Base-by-base conservation (phyloP, 352 stramenopile genomes). In the Phytophthora fragariae region DNA sequence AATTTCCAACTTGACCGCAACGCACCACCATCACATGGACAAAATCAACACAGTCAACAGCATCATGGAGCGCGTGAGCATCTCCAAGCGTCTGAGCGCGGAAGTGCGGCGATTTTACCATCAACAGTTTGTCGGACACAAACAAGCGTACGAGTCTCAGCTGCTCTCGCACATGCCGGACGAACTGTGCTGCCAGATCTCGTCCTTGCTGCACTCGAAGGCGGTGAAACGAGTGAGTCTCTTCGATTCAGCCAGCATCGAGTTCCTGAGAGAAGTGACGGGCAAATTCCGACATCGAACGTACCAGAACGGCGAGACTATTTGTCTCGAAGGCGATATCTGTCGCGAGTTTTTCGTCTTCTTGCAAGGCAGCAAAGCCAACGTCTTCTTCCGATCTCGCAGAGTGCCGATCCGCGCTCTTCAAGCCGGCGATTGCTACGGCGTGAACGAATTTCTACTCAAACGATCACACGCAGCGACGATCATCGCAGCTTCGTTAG, bases 331-430 rank as follows among this genome's bases (percentile, higher is more conserved):
- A 53, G 84, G 75, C 31, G 77, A 79, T 24, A 74, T 93, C 24
- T 90, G 85, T 49, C 75, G 85, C 5, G 82, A 93, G 41, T 83
- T 91, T 41, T 80, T 90, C 14, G 81, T 93, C 5, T 70, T 93
- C n/a, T 70, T 90, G 27, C 72, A 63, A 19, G 84, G 84, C 6
- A 69, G 62, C 10, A 75, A 74, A 35, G 74, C 80, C 12, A 87
- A 93, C 50, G 31, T 90, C 6, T 91, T 86, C 35, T 88, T 15
- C 76, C 84, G 5, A 47, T 53, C 53, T 29, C 52, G 52, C 2
- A 56, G 62, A 46, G 62, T 69, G 19, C 62, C 62, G 10, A 68
- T 92, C 1, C 79, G 81, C 1, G 80, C 82, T 2, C 57, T 93
- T 21, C 73, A 80, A 1, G 72, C 77, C 8, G 84, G 81, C 10